Base-by-base conservation (phyloP, 2,329 filamentous ascomycete species). In the Aspergillus transmontanensis region DNA sequence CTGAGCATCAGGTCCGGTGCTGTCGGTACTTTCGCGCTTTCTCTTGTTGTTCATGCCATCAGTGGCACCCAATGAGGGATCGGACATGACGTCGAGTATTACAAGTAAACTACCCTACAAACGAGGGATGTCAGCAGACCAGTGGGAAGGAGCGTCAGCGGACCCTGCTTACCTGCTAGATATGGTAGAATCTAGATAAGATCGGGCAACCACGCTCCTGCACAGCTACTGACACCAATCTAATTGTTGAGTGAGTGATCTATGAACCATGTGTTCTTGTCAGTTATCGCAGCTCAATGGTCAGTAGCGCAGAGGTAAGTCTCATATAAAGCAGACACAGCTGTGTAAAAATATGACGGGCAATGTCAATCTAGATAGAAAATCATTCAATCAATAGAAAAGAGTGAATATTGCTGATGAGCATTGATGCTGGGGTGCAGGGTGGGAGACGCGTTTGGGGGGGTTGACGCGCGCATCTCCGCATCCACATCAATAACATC, bases 21-120 rank as follows among this genome's bases (percentile, higher is more conserved):
- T 78, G 57, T 80, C 77, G 36, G 72, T 75, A 63, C 70, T 72
- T 36, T 79, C 77, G 48, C 79, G 78, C 71, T 81, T 81, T 59
- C 79, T 74, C 68, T 81, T 81, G 67, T 77, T 69, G 14, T 70
- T 57, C 61, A 68, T 64, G 61, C 71, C 70, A 66, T 79, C 78
- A 34, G 77, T 69, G 62, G 73, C 69, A 59, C 72, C 74, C 69
- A 79, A 69, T 30, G 73, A 73, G 55, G 73, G 76, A 64, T 80
- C 76, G 59, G 78, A 79, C 78, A 80, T 80, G 55, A 56, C 67
- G 45, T 30, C 26, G 58, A 57, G 30, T 55, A 56, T 34, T 43
- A 39, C 54, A 23, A 51, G 30, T 30, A 58, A 26, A 41, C 41
- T 50, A 60, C 58, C 58, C 61, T 64, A 50, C 43, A 43, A 30